Evolutionary conservation across 2,329 filamentous ascomycete species (phyloP), one percentile per base, ranked within the genome.

Genomic region (Ascochyta lentis): DNA sequence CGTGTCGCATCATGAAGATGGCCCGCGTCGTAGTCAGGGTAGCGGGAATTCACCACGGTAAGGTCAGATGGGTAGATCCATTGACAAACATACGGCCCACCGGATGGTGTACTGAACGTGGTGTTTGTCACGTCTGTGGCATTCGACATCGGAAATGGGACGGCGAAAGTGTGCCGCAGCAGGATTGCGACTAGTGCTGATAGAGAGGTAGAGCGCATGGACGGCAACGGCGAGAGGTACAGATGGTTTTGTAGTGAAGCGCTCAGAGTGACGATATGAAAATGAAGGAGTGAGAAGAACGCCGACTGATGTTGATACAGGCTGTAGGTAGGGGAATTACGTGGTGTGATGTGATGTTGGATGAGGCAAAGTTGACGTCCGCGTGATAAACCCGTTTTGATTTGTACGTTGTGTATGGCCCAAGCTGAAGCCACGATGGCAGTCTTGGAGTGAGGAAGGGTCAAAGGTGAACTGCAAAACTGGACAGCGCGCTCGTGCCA

Each of bases 31-130:
- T 61, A 64, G 39, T 59, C 35, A 24, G 70, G 67, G 46, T 71
- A 73, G 35, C 61, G 67, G 10, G 66, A 66, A 58, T 71, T 68
- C 47, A 72, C 39, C 23, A 71, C 47, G 13, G 58, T 58, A 46
- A 72, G 61, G 16, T 67, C 58, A 19, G 59, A 39, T 0, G 68
- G 64, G 49, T 69, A 72, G 38, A 60, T 45, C 19, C 50, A 50
- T 41, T 61, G 54, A 50, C 68, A 71, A n/a, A 49, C 38, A 42
- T 61, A 60, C 8, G 61, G 44, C 6, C 43, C 45, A 1, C 50
- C 41, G 9, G 44, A 54, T 0, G 34, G 38, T 19, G 39, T 27
- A 8, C 34, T 49, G 31, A 38, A 23, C 6, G 37, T 59, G 43
- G 42, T 51, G 31, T 59, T 62, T 3, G 22, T 40, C 1, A 35